Conservation (phyloP, 345 rosid species). For the Theobroma cacao region DNA sequence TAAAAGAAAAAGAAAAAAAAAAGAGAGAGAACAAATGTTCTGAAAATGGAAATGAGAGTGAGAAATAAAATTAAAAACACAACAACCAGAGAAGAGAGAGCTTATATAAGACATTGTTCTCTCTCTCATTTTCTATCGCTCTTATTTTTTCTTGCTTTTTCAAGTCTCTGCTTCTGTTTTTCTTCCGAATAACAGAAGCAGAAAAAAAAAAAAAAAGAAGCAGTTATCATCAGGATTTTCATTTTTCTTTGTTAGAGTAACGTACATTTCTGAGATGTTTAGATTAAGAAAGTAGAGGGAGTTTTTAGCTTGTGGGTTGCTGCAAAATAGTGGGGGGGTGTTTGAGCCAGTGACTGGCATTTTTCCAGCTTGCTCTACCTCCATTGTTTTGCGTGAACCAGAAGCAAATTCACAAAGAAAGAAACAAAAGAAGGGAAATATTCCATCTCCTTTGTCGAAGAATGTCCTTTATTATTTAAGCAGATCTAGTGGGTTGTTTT, state of each 20-base stretch:
- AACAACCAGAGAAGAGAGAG: slow-evolving; percentile 15
- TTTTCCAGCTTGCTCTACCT: slow-evolving; percentile 26
- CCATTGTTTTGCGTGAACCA: slow-evolving; percentile 31
- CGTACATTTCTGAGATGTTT: slow-evolving; percentile 12
- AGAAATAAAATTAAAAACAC: neutral
- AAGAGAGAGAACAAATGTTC: neutral
- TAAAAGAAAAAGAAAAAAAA: neutral
- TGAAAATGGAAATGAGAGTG: neutral
- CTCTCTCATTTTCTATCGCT: slow-evolving; percentile 21
- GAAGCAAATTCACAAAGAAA: slow-evolving; percentile 30
- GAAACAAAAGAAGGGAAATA: slow-evolving; percentile 5
- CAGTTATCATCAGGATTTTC: neutral
- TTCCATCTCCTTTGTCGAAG: slow-evolving; percentile 26
- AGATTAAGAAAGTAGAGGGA: neutral
- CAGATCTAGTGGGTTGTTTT: slow-evolving; percentile 35
- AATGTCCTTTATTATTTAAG: slow-evolving; percentile 11
- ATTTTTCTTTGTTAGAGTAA: slow-evolving; percentile 8
- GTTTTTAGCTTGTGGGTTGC: slow-evolving; percentile 19
- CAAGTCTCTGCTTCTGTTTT: slow-evolving; percentile 31
- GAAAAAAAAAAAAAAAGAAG: neutral
- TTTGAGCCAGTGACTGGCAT: slow-evolving; percentile 27
- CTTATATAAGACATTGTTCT: slow-evolving; percentile 37
- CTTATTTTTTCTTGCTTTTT: slow-evolving; percentile 14
- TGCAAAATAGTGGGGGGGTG: slow-evolving; percentile 7
- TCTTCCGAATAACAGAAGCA: slow-evolving; percentile 24